Base-by-base conservation (phyloP, 1,139 yeast species). In the Geotrichum reessii region DNA sequence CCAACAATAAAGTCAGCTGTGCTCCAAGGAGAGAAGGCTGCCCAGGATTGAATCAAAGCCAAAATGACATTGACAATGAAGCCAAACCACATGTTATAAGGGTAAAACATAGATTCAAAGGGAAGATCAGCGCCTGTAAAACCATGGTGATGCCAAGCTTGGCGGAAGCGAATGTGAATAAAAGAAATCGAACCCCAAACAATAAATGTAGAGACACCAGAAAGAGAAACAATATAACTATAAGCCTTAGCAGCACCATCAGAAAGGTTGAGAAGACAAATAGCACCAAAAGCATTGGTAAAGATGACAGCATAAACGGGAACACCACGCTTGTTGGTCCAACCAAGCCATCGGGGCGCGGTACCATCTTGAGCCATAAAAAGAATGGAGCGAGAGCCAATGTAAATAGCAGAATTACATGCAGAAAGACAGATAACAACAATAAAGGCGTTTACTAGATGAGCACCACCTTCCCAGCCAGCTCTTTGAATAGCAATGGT, bases 171-270 rank as follows among this genome's bases (percentile, higher is more conserved):
- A 28, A 81, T 74, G 68, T 80, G 82, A 58, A 78, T 69, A 64
- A 76, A 69, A 69, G 83, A 80, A 59, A 82, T 77, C 60, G 78
- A 74, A 12, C 78, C 73, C 76, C 83, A 82, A 17, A 82, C 76
- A 61, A 81, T 71, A 64, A 82, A 77, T 52, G 81, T 73, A 11
- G 84, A 82, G 27, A 83, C 81, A 21, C 85, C 82, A 50, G 87
- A 83, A 53, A 92, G 84, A 73, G 88, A 89, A 65, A 90, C 80
- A 63, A 92, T 81, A 92, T 96, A 92, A 65, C 80, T 75, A 76
- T 91, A 92, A 9, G 91, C 97, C 17, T 80, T 76, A 37, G 77
- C 75, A 56, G 96, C 95, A 52, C 81, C 79, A 21, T 79, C 73
- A 40, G 86, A 80, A 61, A 83, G 77, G 47, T 85, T 88, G 78